Base-by-base conservation (phyloP, 345 rosid genomes). In the Pugionium dolabratum region DNA sequence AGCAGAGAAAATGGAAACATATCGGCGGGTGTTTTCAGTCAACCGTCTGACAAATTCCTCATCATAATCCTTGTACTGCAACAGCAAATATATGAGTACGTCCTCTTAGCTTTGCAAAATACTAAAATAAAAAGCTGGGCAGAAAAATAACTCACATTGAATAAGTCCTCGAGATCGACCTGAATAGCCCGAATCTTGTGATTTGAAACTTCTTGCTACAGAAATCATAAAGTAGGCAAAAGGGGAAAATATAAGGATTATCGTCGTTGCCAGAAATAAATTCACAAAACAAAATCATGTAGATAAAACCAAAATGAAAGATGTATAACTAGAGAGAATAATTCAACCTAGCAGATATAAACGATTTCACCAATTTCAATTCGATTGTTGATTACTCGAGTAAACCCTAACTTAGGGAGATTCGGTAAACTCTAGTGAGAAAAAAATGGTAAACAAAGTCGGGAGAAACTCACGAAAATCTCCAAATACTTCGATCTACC, bases 1-100 rank as follows among this genome's bases (percentile, higher is more conserved):
- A 65, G 84, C 54, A 5, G 90, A 80, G 41, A 94, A 90, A 50
- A 88, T 75, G 26, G 85, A 87, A 46, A 94, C 73, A 36, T 94
- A 94, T 10, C 97, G 77, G n/a, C 95, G 89, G 6, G 99, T 85
- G 69, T 94, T 94, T 73, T 87, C 95, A 39, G 88, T 90, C 62
- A 94, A 74, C 29, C 97, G 85, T 69, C 78, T 64, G 8, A 82
- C 53, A 72, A 94, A 90, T 39, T 83, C 96, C 30, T 82, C 93
- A 59, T 84, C 86, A 67, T 64, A 64, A 56, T 80, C 88, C 67
- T 87, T 87, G 61, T 84, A 85, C 99, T 90, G 76, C 25, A 48
- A 59, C 57, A 61, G 10, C 32, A 59, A 54, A 46, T n/a, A 62
- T 3, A 74, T 9, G 11, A 39, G 54, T 61, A 54, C 61, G 6